Conservation (phyloP, 805 yeast genomes). For the Lachancea meyersii region DNA sequence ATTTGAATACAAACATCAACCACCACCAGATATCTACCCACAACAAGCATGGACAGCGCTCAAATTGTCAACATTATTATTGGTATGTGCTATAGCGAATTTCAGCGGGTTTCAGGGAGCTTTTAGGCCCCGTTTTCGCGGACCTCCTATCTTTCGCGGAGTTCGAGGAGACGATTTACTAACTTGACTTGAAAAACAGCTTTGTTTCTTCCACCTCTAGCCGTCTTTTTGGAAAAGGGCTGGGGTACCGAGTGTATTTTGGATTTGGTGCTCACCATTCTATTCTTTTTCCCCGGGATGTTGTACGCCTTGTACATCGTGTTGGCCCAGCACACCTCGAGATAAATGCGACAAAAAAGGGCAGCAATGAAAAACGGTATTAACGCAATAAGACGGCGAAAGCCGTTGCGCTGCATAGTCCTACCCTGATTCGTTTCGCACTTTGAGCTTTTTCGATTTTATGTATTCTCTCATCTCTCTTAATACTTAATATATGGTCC, state of each 20-base stretch:
- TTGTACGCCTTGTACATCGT: slow-evolving; percentile 68
- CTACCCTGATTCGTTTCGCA: too few species aligned
- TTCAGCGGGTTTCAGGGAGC: not conserved
- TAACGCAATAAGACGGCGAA: not conserved
- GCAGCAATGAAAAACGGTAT: not conserved
- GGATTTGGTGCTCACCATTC: slow-evolving; percentile 46
- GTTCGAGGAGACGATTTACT: not conserved
- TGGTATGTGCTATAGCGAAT: slow-evolving; percentile 24
- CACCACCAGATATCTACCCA: too few species aligned
- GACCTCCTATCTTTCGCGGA: not conserved
- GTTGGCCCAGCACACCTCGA: slow-evolving; percentile 14
- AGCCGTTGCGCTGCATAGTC: too few species aligned
- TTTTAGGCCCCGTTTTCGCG: not conserved
- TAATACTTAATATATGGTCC: too few species aligned
- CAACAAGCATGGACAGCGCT: slow-evolving; percentile 32
- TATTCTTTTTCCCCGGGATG: slow-evolving; percentile 68
- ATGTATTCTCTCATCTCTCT: too few species aligned
- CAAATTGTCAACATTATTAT: slow-evolving; percentile 35
- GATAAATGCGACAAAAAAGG: not conserved
- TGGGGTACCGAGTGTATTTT: slow-evolving; percentile 57
- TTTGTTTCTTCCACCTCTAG: slow-evolving; percentile 65
- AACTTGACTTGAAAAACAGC: slow-evolving; percentile 35
- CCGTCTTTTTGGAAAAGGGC: slow-evolving; percentile 67
- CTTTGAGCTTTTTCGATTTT: too few species aligned
- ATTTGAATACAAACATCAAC: too few species aligned